Base-by-base conservation (phyloP, 2,329 filamentous ascomycete genomes). In the Oidium heveae region DNA sequence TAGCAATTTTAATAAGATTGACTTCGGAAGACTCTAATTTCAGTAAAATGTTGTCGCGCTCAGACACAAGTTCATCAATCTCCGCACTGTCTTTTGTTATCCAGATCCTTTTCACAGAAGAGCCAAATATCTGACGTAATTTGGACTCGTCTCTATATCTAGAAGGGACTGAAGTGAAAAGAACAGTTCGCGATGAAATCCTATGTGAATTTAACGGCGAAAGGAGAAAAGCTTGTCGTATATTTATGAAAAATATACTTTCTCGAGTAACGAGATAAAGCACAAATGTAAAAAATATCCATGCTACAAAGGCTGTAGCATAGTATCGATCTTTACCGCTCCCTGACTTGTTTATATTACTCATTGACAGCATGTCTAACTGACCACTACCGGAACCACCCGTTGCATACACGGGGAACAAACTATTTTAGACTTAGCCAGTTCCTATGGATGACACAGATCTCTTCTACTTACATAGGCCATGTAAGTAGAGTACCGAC, bases 191-290 rank as follows among this genome's bases (percentile, higher is more conserved):
- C 2, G 88, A 89, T 1, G 89, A 95, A 49, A 95, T 79, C 56
- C 88, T 84, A 63, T 81, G 82, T 54, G 86, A 76, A 65, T 93
- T 93, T 51, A 84, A 72, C 12, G 87, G 86, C 12, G 86, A 88
- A 55, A 93, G 76, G 43, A 93, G 77, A 68, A 93, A 95, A 0
- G 89, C 89, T 68, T 96, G 89, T 58, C 88, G 84, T 53, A 96
- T 69, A 63, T 93, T 94, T 71, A 95, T 83, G 68, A 86, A 94
- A 74, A 82, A 94, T 61, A 96, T 83, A 64, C 79, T 81, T 67
- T 96, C 89, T 56, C 89, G 77, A 55, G 87, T 83, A 58, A 96
- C 78, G 63, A 86, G 81, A 68, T 85, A 91, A 66, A 96, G 82
- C 59, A 96, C 74, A 65, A 96, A 96, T 49, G 77, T 77, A 66